Conservation (phyloP, 2,329 filamentous ascomycete genomes). For the Amylocarpus encephaloides region DNA sequence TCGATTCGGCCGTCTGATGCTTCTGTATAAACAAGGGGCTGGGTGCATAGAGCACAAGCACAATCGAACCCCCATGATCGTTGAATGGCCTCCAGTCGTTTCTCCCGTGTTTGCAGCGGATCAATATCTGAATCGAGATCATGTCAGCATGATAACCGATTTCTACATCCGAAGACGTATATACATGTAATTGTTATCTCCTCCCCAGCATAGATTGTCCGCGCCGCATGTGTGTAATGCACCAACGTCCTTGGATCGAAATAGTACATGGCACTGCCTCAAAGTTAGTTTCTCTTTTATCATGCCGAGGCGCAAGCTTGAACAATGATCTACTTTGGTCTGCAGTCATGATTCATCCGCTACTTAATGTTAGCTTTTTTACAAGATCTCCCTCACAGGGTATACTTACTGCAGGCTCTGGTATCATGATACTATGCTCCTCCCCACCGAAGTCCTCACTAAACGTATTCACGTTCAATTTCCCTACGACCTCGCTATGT, state of each 20-base stretch:
- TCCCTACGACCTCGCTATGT: conserved; percentile 12
- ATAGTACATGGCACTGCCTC: conserved; percentile 27
- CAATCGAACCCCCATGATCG: conserved; percentile 36
- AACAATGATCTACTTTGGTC: conserved; percentile 30
- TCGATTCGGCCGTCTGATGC: conserved; percentile 31
- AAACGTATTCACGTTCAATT: conserved; percentile 22
- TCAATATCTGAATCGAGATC: conserved; percentile 14
- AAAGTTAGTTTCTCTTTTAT: neutral
- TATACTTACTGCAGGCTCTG: conserved; percentile 5
- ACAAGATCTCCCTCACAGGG: neutral
- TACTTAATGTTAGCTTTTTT: neutral
- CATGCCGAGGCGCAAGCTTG: neutral
- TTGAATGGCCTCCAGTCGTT: conserved; percentile 27
- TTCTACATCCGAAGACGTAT: too few relatives aligned
- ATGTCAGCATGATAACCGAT: neutral
- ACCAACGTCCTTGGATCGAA: conserved; percentile 31
- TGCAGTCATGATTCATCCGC: conserved; percentile 36
- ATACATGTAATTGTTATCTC: conserved; percentile 35
- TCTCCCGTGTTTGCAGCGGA: conserved; percentile 27
- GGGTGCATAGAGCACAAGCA: conserved; percentile 32
- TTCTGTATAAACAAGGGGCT: conserved; percentile 9
- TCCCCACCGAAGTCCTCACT: conserved; percentile 12
- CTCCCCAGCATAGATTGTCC: conserved; percentile 33
- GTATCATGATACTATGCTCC: conserved; percentile 8
- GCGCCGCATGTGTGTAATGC: conserved; percentile 33